These are phyloP conservation scores for Daldinia grandis DNA, from an alignment of 495 filamentous ascomycete genomes.

Conservation along the genomic window DNA sequence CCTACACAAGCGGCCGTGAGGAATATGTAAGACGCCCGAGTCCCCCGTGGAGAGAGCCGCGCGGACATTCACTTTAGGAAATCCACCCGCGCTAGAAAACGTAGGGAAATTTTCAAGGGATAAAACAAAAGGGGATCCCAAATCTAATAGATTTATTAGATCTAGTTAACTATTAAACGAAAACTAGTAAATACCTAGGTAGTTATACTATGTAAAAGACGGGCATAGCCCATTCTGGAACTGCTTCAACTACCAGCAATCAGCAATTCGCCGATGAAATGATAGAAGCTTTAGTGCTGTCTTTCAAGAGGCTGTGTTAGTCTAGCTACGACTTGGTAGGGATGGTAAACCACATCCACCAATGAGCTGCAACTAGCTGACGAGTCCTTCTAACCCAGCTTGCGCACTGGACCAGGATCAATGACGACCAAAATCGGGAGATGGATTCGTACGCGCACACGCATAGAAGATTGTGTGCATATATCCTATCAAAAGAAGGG, in stretches of 20 bases:
- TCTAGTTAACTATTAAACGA: neutral
- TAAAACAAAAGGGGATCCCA: neutral
- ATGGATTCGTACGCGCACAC: conserved; percentile 23
- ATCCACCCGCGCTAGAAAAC: conserved; percentile 21
- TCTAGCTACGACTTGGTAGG: conserved; percentile 13
- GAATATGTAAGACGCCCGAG: conserved; percentile 37
- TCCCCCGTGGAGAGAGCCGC: conserved; percentile 30
- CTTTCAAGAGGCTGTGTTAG: conserved; percentile 35
- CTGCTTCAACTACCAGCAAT: conserved; percentile 4
- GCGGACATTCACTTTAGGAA: conserved; percentile 30
- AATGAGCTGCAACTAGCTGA: conserved; percentile 49
- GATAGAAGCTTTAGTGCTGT: conserved; percentile 10
- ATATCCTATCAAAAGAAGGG: neutral
- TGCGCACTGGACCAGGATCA: conserved; percentile 17
- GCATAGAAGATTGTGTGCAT: neutral
- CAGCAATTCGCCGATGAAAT: conserved; percentile 14
- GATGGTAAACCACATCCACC: conserved; percentile 22
- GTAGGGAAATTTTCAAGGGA: conserved; percentile 9
- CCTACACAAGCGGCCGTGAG: conserved; percentile 32
- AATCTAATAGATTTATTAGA: neutral
- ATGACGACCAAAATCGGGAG: conserved; percentile 19
- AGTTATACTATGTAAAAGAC: too few species aligned
- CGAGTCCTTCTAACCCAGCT: conserved; percentile 47
- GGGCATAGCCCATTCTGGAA: conserved; percentile 1
- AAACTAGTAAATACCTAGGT: neutral